A percentile compares a stretch with the other conserved stretches of the same genome.
Conservation (phyloP, 176 grass and related monocot species). For the Lolium rigidum region DNA sequence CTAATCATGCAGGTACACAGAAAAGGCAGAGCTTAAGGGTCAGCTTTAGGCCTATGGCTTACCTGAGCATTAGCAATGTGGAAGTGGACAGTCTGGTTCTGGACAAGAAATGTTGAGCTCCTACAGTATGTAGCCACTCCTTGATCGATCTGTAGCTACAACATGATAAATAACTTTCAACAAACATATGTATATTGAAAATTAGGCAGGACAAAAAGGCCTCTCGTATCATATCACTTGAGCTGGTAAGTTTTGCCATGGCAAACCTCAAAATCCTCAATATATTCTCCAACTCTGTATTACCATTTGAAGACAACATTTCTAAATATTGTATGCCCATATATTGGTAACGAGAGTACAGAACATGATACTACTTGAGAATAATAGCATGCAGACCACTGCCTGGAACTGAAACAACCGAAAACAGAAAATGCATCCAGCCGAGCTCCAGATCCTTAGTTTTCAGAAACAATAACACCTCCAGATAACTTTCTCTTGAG, state of each 20-base stretch:
- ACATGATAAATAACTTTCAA: no score
- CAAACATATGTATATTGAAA: not conserved
- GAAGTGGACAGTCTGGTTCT: not conserved
- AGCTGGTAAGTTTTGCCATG: not conserved
- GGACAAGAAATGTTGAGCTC: not conserved
- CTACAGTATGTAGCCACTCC: not conserved
- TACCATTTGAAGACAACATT: not conserved
- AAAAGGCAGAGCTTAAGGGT: constrained; percentile 1
- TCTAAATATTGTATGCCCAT: not conserved
- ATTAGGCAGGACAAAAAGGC: not conserved
- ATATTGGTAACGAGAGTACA: no score
- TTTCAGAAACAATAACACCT: no score
- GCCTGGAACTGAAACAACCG: no score
- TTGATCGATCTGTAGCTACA: not conserved
- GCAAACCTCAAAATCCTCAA: not conserved
- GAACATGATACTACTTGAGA: no score
- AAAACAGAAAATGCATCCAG: no score
- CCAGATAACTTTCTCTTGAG: no score
- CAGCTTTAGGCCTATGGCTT: constrained; percentile 13
- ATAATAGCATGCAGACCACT: no score
- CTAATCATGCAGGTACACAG: not conserved
- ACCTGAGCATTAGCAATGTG: constrained; percentile 34
- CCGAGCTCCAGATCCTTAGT: no score
- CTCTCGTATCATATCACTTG: not conserved
- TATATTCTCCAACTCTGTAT: not conserved